Base-by-base conservation (phyloP, 495 filamentous ascomycete genomes). In the Hypoxylon crocopeplum region DNA sequence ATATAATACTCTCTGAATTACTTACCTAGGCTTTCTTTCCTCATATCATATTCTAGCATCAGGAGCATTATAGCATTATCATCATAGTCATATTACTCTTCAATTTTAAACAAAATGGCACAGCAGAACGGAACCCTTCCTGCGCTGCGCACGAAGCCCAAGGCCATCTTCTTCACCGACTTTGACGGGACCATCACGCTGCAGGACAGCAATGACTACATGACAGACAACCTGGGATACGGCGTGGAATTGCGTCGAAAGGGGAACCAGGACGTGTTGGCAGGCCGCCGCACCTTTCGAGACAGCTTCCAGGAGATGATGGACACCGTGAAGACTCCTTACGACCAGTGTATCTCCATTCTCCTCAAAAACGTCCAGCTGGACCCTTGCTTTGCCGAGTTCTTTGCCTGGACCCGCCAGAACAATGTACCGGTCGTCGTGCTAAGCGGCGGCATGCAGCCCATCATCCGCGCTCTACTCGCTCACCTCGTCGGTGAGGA, bases 151-250 rank as follows among this genome's bases (percentile, higher is more conserved):
- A 88, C 84, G 12, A 82, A 83, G 62, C 88, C 89, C 25, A 88
- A 91, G 71, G 86, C 87, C 78, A 94, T 98, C 74, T 96, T 98
- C 80, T 98, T 97, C 79, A 93, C 93, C 33, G 93, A 98, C 73
- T 98, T 98, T 61, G 93, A 98, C 69, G 93, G 93, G 47, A 97
- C 94, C 25, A 94, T 98, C 66, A 97, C 93, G 24, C 77, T 89
- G 51, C 82, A 89, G 62, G 92, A 97, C 76, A 93, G 88, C 84
- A 97, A 98, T 80, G 92, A 97, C 79, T 94, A 81, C 74, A 80
- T 97, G 77, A 97, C 92, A 45, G 94, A 98, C 77, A 95, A 92
- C 73, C 80, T 95, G 17, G 94, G 93, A 47, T 96, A 83, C 66
- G 93, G 93, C 38, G 58, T 70, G 5, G 80, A 79, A 54, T 82